Evolutionary conservation across 345 rosid species (phyloP), one percentile per base, ranked within the genome.

Genomic region (Eutrema yunnanense): DNA sequence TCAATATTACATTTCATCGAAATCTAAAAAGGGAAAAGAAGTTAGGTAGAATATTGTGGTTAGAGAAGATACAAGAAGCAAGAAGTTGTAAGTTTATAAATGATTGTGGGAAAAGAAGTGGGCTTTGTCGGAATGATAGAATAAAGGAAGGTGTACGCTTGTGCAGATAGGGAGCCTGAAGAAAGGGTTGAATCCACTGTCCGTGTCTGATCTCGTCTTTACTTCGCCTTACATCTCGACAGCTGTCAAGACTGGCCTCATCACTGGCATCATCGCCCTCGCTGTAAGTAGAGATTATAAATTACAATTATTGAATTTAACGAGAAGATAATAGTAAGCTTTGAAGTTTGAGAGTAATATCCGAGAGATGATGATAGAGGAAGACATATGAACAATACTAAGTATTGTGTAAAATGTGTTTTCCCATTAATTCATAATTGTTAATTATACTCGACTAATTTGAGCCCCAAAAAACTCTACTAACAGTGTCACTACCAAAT

Each of bases 261-360:
- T 92, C 79, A 88, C 93, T 36, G 99, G 99, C 27, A 27, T 87
- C 74, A 90, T 95, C n/a, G 92, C 90, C 56, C 97, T 95, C 6
- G 98, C 99, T 40, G 99, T 92, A 80, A 84, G 56, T 22, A 22
- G 26, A 22, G 2, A 22, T 22, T 22, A 19, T 1, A 22, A 22
- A 22, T 22, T 22, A 22, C 26, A 22, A 22, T 1, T 22, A 22
- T 22, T 2, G 26, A 22, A 22, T 22, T 22, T 22, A 22, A 22
- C 26, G 26, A 22, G 26, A 22, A 22, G 26, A 22, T 22, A 22
- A 22, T 22, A 22, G 26, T 2, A 22, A 22, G 26, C 26, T 22
- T 22, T 22, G 26, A 22, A 22, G 26, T 22, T 22, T 22, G 26
- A 22, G 26, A 22, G 26, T 22, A 22, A 22, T 22, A 22, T 22